Conservation (phyloP, 805 yeast species). For the Ogataea naganishii region DNA sequence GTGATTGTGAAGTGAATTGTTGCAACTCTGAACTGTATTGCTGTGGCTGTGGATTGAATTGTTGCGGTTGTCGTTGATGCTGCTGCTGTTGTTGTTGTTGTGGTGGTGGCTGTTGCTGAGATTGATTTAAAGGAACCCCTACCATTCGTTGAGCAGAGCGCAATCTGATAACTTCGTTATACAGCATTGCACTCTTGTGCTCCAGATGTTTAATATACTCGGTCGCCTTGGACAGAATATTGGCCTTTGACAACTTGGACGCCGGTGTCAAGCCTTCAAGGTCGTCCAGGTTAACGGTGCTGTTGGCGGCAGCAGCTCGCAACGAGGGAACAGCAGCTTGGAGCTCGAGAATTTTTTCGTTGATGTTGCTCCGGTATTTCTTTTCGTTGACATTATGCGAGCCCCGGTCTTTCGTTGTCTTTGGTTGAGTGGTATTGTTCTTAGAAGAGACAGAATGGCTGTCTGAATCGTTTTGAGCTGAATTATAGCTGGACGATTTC, state of each 20-base stretch:
- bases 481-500: too few relatives aligned
- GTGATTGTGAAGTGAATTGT: too few relatives aligned
- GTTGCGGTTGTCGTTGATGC: constrained; percentile 3
- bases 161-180: constrained; percentile 44
- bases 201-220: constrained; percentile 74
- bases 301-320: constrained; percentile 43
- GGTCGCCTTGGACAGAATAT: constrained; percentile 66
- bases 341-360: constrained; percentile 57
- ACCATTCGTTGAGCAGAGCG: constrained; percentile 12
- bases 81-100: constrained; percentile 4
- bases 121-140: not conserved
- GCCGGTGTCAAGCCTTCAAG: constrained; percentile 75
- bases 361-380: constrained; percentile 71
- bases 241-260: constrained; percentile 67
- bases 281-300: constrained; percentile 28
- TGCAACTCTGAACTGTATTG: not conserved
- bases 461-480: too few relatives aligned
- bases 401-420: constrained; percentile 44
- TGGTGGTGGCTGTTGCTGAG: constrained; percentile 1
- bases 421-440: constrained; percentile 14
- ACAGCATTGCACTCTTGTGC: constrained; percentile 41
- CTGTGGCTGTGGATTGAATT: not conserved
- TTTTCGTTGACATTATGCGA: constrained; percentile 78
- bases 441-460: too few relatives aligned
- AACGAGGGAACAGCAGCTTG: constrained; percentile 75